Evolutionary conservation across 768 basidiomycete species (phyloP).

Genomic region (Termitomyces sp.): DNA sequence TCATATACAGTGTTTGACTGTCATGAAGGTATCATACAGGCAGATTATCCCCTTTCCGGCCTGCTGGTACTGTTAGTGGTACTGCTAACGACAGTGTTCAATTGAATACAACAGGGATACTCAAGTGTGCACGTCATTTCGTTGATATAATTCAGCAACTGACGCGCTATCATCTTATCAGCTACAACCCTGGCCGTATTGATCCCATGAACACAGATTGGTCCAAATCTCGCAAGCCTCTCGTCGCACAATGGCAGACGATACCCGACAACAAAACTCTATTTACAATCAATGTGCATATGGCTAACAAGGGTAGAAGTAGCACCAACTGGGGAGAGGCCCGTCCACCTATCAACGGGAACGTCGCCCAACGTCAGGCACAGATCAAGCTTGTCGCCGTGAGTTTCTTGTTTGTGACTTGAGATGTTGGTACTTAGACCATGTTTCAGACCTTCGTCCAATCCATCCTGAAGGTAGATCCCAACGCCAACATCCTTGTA

Average conservation of each 20-base stretch:
- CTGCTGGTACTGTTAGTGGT: slow-evolving; percentile 40
- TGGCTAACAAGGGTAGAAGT: slow-evolving; percentile 55
- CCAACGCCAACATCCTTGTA: slow-evolving; percentile 46
- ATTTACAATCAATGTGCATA: slow-evolving; percentile 60
- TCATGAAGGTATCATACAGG: slow-evolving; percentile 42
- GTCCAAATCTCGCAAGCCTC: slow-evolving; percentile 55
- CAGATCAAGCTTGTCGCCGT: slow-evolving; percentile 54
- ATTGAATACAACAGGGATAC: slow-evolving; percentile 25
- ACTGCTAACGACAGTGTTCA: slow-evolving; percentile 43
- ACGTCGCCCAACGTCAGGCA: slow-evolving; percentile 41
- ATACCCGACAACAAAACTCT: slow-evolving; percentile 34
- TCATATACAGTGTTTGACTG: neutral
- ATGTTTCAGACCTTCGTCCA: slow-evolving; percentile 45
- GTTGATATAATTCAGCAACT: neutral
- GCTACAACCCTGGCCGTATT: slow-evolving; percentile 61
- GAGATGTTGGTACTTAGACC: neutral
- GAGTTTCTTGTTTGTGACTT: slow-evolving; percentile 17
- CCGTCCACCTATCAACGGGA: slow-evolving; percentile 55
- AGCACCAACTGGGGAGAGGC: slow-evolving; percentile 53
- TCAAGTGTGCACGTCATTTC: slow-evolving; percentile 36
- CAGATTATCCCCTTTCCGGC: slow-evolving; percentile 38
- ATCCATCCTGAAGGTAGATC: slow-evolving; percentile 38
- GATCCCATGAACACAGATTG: slow-evolving; percentile 55
- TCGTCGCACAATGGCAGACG: slow-evolving; percentile 56
- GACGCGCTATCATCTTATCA: slow-evolving; percentile 19